phyloP scores from a whole-genome alignment of 2,329 filamentous ascomycete species.

The Monosporascus sp. region DNA sequence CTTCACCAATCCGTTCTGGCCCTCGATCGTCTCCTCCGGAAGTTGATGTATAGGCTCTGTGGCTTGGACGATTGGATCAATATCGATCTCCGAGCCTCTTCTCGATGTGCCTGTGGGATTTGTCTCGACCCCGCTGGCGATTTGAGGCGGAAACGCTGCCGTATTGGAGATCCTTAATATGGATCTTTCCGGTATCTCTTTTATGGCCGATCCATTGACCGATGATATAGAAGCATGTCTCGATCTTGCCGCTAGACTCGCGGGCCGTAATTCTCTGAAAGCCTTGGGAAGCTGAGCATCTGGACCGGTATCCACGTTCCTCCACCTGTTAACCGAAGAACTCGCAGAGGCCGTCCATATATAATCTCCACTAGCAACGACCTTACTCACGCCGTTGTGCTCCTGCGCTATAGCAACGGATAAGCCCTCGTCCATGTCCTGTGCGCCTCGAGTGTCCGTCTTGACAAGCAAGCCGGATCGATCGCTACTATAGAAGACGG shows the following conservation, averaged over 20 bases:
- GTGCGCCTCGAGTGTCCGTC: slow-evolving; percentile 75
- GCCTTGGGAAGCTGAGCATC: slow-evolving; percentile 61
- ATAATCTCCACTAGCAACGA: slow-evolving; percentile 65
- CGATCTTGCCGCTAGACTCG: slow-evolving; percentile 32
- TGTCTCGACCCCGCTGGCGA: slow-evolving; percentile 48
- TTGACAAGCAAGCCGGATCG: slow-evolving; percentile 92
- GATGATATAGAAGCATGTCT: slow-evolving; percentile 29
- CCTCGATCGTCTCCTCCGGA: slow-evolving; percentile 81
- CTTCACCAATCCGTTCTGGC: slow-evolving; percentile 92
- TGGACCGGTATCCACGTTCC: slow-evolving; percentile 72
- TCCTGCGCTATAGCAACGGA: slow-evolving; percentile 91
- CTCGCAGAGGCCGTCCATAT: slow-evolving; percentile 88
- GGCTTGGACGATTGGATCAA: slow-evolving; percentile 40
- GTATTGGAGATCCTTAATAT: slow-evolving; percentile 81
- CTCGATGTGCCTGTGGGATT: slow-evolving; percentile 38
- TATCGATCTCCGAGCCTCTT: slow-evolving; percentile 53
- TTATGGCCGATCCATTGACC: slow-evolving; percentile 36
- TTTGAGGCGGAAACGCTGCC: slow-evolving; percentile 62
- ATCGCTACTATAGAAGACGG: slow-evolving; percentile 92
- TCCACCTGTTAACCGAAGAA: slow-evolving; percentile 90
- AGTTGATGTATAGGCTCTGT: slow-evolving; percentile 61
- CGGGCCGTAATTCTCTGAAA: slow-evolving; percentile 40
- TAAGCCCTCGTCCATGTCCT: slow-evolving; percentile 76
- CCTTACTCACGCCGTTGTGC: slow-evolving; percentile 70
- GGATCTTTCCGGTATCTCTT: slow-evolving; percentile 70